Evolutionary conservation across 352 stramenopile genomes (phyloP).

Genomic region (Phytopythium helicoides): DNA sequence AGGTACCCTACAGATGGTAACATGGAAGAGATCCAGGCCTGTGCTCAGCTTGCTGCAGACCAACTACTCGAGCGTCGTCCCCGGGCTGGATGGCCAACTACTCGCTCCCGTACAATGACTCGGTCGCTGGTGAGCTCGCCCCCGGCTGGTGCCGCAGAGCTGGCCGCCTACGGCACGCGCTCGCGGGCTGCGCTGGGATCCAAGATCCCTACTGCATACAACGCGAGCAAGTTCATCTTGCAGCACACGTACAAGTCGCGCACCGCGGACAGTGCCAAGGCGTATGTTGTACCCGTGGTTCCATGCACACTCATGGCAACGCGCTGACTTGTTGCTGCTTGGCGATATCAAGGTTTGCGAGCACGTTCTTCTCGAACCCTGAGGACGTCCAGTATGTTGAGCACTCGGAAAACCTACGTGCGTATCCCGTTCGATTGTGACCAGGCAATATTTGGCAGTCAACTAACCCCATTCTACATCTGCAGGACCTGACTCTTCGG

Average conservation of each 20-base stretch:
- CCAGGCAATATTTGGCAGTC: too few species aligned
- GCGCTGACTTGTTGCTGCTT: too few species aligned
- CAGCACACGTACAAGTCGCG: conserved; percentile 60
- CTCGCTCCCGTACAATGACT: conserved; percentile 54
- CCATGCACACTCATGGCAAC: neutral
- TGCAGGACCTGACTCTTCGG: conserved; percentile 48
- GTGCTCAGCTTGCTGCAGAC: conserved; percentile 41
- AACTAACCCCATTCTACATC: neutral
- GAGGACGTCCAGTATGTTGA: conserved; percentile 46
- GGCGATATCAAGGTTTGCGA: conserved; percentile 36
- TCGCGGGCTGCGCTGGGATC: conserved; percentile 16
- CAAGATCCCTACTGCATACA: conserved; percentile 18
- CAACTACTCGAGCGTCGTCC: conserved; percentile 33
- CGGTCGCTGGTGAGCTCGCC: conserved; percentile 35
- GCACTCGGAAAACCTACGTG: conserved; percentile 47
- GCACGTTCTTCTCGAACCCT: conserved; percentile 58
- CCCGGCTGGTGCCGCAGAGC: conserved; percentile 30
- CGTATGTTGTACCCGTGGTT: conserved; percentile 21
- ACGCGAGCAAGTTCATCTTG: conserved; percentile 33
- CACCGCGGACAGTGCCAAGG: conserved; percentile 53
- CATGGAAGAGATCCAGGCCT: conserved; percentile 40
- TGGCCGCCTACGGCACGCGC: conserved; percentile 36
- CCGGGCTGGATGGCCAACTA: conserved; percentile 57
- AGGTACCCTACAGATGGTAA: conserved; percentile 54
- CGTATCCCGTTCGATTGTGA: neutral